Evolutionary conservation across 2,329 filamentous ascomycete species (phyloP).

Genomic region (Fusarium sp.): DNA sequence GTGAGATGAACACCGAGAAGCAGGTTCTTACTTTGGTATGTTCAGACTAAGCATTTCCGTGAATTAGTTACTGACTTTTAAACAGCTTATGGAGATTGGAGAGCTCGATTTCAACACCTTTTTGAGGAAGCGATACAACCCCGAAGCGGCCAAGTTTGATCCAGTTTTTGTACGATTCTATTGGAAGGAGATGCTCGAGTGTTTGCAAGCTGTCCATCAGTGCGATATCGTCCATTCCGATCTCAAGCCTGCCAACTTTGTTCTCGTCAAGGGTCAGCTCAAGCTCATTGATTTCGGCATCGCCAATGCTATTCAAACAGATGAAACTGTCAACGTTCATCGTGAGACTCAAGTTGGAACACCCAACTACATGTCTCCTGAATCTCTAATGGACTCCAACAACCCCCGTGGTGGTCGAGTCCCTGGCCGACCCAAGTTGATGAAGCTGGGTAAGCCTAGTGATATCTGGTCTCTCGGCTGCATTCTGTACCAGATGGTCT

Average conservation of each 20-base stretch:
- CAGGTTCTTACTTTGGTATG: constrained; percentile 85
- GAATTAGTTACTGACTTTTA: constrained; percentile 36
- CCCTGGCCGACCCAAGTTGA: constrained; percentile 73
- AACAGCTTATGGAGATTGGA: constrained; percentile 93
- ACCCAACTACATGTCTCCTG: constrained; percentile 98
- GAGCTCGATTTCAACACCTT: constrained; percentile 93
- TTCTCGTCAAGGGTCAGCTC: constrained; percentile 87
- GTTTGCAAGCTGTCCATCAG: constrained; percentile 87
- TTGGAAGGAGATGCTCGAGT: constrained; percentile 99
- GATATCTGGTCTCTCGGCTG: constrained; percentile 97
- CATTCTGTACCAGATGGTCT: constrained; percentile 98
- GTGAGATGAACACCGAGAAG: constrained; percentile 93
- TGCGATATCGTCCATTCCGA: constrained; percentile 96
- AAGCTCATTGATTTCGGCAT: constrained; percentile 99
- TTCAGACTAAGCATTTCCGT: constrained; percentile 32
- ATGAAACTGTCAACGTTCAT: constrained; percentile 97
- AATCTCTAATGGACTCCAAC: constrained; percentile 90
- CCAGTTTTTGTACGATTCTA: constrained; percentile 94
- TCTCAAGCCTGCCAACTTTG: constrained; percentile 96
- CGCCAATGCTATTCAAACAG: constrained; percentile 94
- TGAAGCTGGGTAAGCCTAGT: constrained; percentile 95
- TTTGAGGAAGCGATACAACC: constrained; percentile 77
- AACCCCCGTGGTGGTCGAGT: constrained; percentile 63
- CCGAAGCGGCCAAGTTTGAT: constrained; percentile 81
- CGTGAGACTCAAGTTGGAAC: constrained; percentile 95